A percentile compares a stretch with the other conserved stretches of the same genome.
Evolutionary conservation across 1,139 yeast genomes (phyloP).

Genomic region (Zhuliangozyma parablackwelliae): DNA sequence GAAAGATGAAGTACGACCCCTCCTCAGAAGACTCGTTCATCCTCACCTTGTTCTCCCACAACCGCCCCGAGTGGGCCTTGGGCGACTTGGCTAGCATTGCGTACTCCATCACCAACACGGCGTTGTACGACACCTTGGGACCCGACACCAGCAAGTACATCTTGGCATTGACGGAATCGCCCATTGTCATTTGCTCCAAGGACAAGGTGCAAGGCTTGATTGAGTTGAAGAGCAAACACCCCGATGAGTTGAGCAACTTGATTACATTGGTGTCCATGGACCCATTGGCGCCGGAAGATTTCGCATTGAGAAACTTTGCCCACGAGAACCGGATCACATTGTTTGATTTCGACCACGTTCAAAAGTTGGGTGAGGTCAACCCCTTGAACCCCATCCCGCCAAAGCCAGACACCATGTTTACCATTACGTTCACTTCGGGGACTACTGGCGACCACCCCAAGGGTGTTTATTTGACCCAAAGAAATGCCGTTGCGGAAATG

Average conservation of each 20-base stretch:
- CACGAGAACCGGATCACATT: conserved; percentile 24
- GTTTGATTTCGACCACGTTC: conserved; percentile 48
- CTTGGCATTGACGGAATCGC: conserved; percentile 28
- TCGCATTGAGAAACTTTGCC: conserved; percentile 15
- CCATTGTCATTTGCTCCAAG: conserved; percentile 28
- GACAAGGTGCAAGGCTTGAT: conserved; percentile 25
- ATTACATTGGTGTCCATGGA: conserved; percentile 35
- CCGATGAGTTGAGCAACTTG: conserved; percentile 21
- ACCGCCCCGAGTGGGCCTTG: conserved; percentile 34
- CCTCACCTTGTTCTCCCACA: conserved; percentile 31
- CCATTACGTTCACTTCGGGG: conserved; percentile 74
- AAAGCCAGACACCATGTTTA: conserved; percentile 46
- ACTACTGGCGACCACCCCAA: conserved; percentile 72
- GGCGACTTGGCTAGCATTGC: conserved; percentile 33
- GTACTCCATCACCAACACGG: conserved; percentile 32
- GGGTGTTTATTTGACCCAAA: conserved; percentile 61
- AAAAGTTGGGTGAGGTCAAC: conserved; percentile 46
- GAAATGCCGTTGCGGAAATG: conserved; percentile 47
- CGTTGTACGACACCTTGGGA: conserved; percentile 38
- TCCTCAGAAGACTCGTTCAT: conserved; percentile 27
- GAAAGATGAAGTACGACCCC: conserved; percentile 17
- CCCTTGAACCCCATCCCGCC: conserved; percentile 47
- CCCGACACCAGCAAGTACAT: conserved; percentile 30
- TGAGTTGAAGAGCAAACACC: conserved; percentile 19
- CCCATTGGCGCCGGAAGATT: conserved; percentile 23